Base-by-base conservation (phyloP, 352 stramenopile genomes). In the Pythium coloratum region DNA sequence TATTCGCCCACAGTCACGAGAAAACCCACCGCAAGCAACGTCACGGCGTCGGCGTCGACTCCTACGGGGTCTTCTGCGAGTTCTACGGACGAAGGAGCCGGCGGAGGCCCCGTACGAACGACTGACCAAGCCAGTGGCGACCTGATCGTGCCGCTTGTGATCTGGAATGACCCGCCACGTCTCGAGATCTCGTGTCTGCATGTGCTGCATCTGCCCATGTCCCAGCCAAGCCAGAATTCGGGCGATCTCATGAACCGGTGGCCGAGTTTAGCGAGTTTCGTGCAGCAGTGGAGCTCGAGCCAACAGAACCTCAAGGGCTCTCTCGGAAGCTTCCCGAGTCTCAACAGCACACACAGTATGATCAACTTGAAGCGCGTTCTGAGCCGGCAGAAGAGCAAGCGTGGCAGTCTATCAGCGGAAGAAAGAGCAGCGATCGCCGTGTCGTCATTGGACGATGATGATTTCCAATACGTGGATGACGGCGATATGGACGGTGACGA, bases 211-310 rank as follows among this genome's bases (percentile, higher is more conserved):
- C 70, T 94, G n/a, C 85, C 85, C 0, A 70, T 77, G 36, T 81
- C 80, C 3, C 77, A 87, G 70, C 80, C 82, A n/a, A 90, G 82
- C 65, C 81, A 89, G 67, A 88, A 88, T 66, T 82, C 84, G 51
- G 86, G 68, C 40, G 76, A 73, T 24, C 46, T 73, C 6, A 71
- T 69, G 36, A 72, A 77, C 50, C 55, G 66, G 24, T 76, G 70
- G 55, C 69, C 69, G 13, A 76, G 69, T 55, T 60, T 76, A 42
- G 64, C 72, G 54, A 78, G 75, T 42, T 64, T 79, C 44, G 64
- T 76, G 24, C 64, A 76, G 63, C 70, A 76, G 24, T 73, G 60
- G 56, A 72, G 68, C 50, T 10, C 47, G 20, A 72, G 67, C 50
- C 58, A 67, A 36, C 68, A 65, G 33, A 66, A 66, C 28, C 57